Conservation (phyloP, 192 early-diverging fungal genomes). For the Umbelopsis ramanniana region DNA sequence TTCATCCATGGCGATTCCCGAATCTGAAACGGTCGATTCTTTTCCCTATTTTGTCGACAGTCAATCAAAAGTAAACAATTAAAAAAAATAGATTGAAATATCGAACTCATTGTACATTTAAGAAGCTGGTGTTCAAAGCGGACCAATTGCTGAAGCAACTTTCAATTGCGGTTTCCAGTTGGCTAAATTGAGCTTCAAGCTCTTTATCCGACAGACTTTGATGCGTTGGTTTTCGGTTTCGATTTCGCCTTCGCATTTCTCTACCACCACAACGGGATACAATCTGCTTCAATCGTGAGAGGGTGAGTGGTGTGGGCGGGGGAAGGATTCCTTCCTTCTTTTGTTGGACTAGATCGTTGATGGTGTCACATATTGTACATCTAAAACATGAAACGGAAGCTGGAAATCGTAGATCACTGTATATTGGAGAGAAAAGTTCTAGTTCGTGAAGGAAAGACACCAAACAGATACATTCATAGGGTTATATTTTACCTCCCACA, state of each 20-base stretch:
- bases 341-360: slow-evolving; percentile 69
- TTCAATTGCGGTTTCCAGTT: slow-evolving; percentile 33
- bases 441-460: neutral
- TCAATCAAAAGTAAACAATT: neutral
- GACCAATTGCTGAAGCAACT: slow-evolving; percentile 60
- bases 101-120: slow-evolving; percentile 37
- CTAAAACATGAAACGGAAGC: slow-evolving; percentile 74
- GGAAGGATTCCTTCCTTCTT: slow-evolving; percentile 3
- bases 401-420: slow-evolving; percentile 76
- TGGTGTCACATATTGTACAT: slow-evolving; percentile 91
- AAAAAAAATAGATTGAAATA: no score
- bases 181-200: slow-evolving; percentile 30
- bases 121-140: slow-evolving; percentile 65
- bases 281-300: slow-evolving; percentile 25
- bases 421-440: neutral
- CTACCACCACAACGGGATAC: slow-evolving; percentile 30
- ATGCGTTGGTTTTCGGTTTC: slow-evolving; percentile 1
- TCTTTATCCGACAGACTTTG: slow-evolving; percentile 15
- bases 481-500: slow-evolving; percentile 54
- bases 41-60: slow-evolving; percentile 45
- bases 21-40: slow-evolving; percentile 51
- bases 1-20: slow-evolving; percentile 65
- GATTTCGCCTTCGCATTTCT: slow-evolving; percentile 10
- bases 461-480: neutral
- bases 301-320: slow-evolving; percentile 19